phyloP scores from a whole-genome alignment of 2,329 filamentous ascomycete species.

The Fusarium napiforme region DNA sequence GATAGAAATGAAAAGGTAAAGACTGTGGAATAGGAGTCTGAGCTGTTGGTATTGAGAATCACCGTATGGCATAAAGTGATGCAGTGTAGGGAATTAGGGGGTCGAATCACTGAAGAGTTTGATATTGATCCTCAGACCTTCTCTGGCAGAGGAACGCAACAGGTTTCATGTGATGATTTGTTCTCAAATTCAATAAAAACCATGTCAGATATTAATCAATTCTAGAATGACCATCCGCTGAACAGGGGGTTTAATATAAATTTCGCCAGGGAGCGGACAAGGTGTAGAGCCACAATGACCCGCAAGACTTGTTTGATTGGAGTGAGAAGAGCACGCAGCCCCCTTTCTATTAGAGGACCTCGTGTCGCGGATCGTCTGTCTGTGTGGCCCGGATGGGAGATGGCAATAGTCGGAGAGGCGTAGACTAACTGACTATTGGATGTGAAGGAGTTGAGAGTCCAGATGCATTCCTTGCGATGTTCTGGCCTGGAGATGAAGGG shows the following conservation, averaged over 20 bases:
- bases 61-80: background rate
- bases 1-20: constrained; percentile 9
- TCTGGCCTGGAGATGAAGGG: background rate
- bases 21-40: background rate
- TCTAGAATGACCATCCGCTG: constrained; percentile 13
- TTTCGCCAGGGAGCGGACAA: constrained; percentile 41
- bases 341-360: constrained; percentile 40
- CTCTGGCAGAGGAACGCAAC: background rate
- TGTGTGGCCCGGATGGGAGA: constrained; percentile 26
- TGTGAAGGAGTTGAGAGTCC: background rate
- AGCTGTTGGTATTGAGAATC: background rate
- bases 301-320: constrained; percentile 36
- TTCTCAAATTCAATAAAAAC: background rate
- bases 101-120: background rate
- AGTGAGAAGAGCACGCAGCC: constrained; percentile 9
- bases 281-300: constrained; percentile 43
- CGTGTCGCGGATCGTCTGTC: constrained; percentile 42
- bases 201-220: constrained; percentile 11
- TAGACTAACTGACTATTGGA: background rate
- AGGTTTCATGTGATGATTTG: background rate
- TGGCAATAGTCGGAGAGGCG: constrained; percentile 12
- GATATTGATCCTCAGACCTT: background rate
- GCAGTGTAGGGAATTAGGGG: background rate
- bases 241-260: constrained; percentile 39
- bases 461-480: background rate